These are phyloP conservation scores for Talaromyces amestolkiae DNA, from an alignment of 2,329 filamentous ascomycete genomes.

Conservation along the genomic window DNA sequence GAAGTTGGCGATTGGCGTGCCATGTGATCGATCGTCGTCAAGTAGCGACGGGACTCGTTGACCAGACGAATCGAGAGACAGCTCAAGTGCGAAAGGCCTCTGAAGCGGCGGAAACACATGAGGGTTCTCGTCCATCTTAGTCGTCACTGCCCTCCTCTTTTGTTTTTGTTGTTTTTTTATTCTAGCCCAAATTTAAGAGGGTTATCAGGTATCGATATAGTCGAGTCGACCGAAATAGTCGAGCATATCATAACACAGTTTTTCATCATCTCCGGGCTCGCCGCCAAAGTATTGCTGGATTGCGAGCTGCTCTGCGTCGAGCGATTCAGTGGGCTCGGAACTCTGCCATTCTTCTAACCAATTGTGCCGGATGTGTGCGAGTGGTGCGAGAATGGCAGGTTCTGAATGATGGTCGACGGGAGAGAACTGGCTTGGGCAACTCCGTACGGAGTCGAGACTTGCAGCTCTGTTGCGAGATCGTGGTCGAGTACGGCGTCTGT, in stretches of 20 bases:
- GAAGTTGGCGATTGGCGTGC: constrained; percentile 1
- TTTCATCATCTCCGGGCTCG: constrained; percentile 44
- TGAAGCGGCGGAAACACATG: not conserved
- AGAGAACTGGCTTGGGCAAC: not conserved
- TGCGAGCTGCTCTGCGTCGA: constrained; percentile 27
- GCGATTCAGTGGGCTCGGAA: constrained; percentile 31
- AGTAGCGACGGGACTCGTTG: not conserved
- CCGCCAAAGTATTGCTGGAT: constrained; percentile 45
- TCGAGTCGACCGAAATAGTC: constrained; percentile 51
- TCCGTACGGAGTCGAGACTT: constrained; percentile 19
- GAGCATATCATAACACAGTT: constrained; percentile 49
- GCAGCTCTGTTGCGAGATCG: constrained; percentile 36
- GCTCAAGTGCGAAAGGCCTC: not conserved
- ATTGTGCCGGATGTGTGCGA: constrained; percentile 44
- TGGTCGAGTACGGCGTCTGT: constrained; percentile 44
- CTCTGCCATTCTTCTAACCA: constrained; percentile 42
- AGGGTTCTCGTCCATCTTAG: not conserved
- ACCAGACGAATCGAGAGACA: constrained; percentile 11
- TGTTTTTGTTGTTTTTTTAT: not conserved
- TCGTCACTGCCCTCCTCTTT: not conserved
- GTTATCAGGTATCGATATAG: constrained; percentile 39
- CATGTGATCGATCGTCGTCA: not conserved
- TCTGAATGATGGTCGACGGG: constrained; percentile 26
- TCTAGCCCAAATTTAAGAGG: not conserved
- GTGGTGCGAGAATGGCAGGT: constrained; percentile 23